These are phyloP conservation scores for Leucosporidium scottii DNA, from an alignment of 768 basidiomycete species.

Conservation along the genomic window DNA sequence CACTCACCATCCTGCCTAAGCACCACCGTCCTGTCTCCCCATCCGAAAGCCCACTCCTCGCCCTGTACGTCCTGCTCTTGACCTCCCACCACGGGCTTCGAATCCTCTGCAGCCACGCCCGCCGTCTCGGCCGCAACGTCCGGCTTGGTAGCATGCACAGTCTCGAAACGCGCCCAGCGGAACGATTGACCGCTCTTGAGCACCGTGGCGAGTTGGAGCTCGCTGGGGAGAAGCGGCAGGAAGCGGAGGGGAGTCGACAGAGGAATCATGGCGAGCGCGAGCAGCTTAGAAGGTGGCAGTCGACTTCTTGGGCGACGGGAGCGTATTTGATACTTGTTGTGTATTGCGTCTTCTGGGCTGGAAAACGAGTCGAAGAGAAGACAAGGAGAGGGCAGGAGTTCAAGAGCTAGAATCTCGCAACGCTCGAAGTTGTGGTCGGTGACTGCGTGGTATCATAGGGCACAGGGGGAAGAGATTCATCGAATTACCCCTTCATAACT, in stretches of 20 bases:
- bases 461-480: no score
- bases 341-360: no score
- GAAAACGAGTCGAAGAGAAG: no score
- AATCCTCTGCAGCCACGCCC: no score
- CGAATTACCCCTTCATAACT: no score
- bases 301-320: no score
- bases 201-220: constrained; percentile 70
- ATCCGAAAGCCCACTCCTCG: constrained; percentile 72
- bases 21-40: constrained; percentile 75
- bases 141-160: constrained; percentile 17
- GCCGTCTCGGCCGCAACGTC: neutral
- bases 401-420: no score
- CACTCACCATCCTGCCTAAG: constrained; percentile 57
- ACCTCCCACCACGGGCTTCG: no score
- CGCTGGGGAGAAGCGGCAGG: constrained; percentile 56
- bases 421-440: no score
- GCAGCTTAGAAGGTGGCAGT: neutral
- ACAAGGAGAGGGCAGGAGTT: no score
- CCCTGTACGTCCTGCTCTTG: constrained; percentile 29
- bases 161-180: constrained; percentile 59
- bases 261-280: constrained; percentile 5
- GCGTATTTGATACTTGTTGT: no score
- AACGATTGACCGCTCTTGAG: constrained; percentile 80
- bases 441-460: no score
- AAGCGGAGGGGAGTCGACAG: constrained; percentile 50